Percentiles rank a stretch among this genome's conserved stretches.
These are phyloP conservation scores for Lepraria neglecta DNA, from an alignment of 495 filamentous ascomycete species.

Conservation along the genomic window DNA sequence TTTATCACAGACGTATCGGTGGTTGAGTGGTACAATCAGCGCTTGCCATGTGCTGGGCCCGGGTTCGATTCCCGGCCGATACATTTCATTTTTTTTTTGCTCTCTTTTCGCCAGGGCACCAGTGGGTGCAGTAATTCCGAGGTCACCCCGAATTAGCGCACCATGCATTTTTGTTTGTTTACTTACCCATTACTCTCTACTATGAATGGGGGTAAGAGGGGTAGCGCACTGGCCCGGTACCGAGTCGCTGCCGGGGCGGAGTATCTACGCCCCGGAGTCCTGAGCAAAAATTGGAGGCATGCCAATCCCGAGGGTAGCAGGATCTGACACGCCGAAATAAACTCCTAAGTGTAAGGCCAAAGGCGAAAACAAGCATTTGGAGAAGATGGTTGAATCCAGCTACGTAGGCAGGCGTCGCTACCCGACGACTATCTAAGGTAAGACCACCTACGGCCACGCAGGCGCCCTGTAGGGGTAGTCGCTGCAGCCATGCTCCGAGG, in stretches of 20 bases:
- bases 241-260: conserved; percentile 5
- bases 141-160: not conserved
- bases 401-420: not conserved
- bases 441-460: no score
- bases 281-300: not conserved
- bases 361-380: conserved; percentile 1
- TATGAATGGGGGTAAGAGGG: conserved; percentile 1
- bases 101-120: conserved; percentile 4
- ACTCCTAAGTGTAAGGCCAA: conserved; percentile 1
- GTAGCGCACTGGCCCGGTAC: conserved; percentile 2
- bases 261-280: not conserved
- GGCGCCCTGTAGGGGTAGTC: no score
- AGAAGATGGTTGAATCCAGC: conserved; percentile 7
- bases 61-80: conserved; percentile 12
- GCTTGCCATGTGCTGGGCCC: conserved; percentile 1
- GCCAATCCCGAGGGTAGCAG: not conserved
- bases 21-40: conserved; percentile 6
- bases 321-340: conserved; percentile 1
- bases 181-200: conserved; percentile 5
- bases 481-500: no score
- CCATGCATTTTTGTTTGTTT: not conserved
- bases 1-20: not conserved
- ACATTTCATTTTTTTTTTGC: not conserved
- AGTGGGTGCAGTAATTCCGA: conserved; percentile 2
- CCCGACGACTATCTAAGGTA: conserved; percentile 1